These are phyloP conservation scores for Haematococcus sp. DNA, from an alignment of 139 green algal species.

Conservation along the genomic window DNA sequence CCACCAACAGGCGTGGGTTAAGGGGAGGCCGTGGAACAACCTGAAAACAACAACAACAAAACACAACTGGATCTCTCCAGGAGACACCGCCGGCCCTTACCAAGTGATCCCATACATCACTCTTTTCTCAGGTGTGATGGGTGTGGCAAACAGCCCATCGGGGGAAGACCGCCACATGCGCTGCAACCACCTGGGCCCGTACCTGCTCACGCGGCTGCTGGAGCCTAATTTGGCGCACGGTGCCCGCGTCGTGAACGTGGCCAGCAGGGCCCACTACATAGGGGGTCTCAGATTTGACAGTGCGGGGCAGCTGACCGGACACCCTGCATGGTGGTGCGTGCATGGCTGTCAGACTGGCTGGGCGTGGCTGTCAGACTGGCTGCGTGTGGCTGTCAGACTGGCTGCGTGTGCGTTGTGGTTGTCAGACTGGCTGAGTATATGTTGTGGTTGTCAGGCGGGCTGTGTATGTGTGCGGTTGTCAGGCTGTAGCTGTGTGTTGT, in stretches of 20 bases:
- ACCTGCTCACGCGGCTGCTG: conserved; percentile 61
- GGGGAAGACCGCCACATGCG: conserved; percentile 40
- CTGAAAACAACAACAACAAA: too few relatives aligned
- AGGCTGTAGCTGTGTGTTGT: background rate
- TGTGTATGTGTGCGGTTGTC: background rate
- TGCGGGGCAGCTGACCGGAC: background rate
- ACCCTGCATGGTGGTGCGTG: background rate
- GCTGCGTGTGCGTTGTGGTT: background rate
- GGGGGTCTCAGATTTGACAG: background rate
- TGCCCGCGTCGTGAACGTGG: conserved; percentile 51
- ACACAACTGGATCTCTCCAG: too few relatives aligned
- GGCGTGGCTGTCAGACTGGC: too few relatives aligned
- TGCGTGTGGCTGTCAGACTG: background rate
- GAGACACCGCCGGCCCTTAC: too few relatives aligned
- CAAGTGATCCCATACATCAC: too few relatives aligned
- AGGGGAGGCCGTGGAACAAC: too few relatives aligned
- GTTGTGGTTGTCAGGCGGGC: background rate
- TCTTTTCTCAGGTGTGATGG: conserved; percentile 56
- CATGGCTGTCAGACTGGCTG: background rate
- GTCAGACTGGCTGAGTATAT: background rate
- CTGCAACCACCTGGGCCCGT: conserved; percentile 62
- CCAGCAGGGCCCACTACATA: conserved; percentile 11
- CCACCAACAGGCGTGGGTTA: too few relatives aligned
- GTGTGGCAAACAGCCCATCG: conserved; percentile 8
- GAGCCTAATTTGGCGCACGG: conserved; percentile 28